Evolutionary conservation across 257 asterid genomes (phyloP), one percentile per base, ranked within the genome.

Genomic region (Echites panduratus): DNA sequence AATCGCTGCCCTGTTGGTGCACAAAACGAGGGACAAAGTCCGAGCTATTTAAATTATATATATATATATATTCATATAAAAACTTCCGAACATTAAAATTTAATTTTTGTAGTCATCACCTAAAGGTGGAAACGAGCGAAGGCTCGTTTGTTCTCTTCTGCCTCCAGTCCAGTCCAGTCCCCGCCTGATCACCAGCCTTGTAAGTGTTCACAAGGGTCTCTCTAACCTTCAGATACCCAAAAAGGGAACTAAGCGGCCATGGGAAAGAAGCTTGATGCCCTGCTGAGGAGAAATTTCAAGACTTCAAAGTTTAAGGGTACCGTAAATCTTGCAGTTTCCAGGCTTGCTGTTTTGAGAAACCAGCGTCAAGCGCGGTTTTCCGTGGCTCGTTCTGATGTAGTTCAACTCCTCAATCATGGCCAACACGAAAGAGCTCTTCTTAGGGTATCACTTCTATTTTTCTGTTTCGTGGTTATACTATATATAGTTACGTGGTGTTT

Each of bases 371-470:
- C 89, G 8, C 85, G 98, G 17, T 80, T 79, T 65, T 82, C 93
- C 8, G n/a, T 87, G 4, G 90, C 92, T 1, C 83, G 82, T 2
- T 84, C 96, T 32, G 99, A 95, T 66, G 95, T 90, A 3, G 82
- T 89, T 32, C 82, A 87, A 74, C 75, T 92, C 52, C 95, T 95
- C 45, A 86, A 79, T 32, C 78, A 35, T 62, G 78, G 76, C 47
- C 82, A 79, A 75, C 91, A 84, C 50, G 91, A 92, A 9, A 82
- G 97, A 79, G 98, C 98, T 68, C 92, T 95, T 80, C 80, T 84
- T n/a, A 80, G 99, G 86, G 99, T 95, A 4, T 38, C 27, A 0
- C 1, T 57, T 13, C n/a, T n/a, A n/a, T 4, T 2, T 26, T 4
- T 49, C 4, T 2, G 1, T 1, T 9, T 49, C 7, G 29, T 58